phyloP scores from a whole-genome alignment of 2,329 filamentous ascomycete genomes.

The Aspergillus glaucus region DNA sequence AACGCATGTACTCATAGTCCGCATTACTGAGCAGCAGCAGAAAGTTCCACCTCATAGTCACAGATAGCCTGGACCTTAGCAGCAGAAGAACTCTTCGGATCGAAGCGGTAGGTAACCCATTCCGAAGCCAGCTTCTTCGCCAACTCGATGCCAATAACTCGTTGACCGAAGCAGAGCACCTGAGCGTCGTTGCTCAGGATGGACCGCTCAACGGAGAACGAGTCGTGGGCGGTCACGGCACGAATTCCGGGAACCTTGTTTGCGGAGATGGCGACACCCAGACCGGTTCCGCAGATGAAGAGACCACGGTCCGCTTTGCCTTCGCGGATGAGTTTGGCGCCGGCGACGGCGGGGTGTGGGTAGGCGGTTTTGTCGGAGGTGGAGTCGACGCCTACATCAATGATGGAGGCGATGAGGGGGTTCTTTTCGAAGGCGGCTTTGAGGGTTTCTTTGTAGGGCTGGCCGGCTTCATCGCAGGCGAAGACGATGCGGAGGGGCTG shows the following conservation, averaged over 20 bases:
- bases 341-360: slow-evolving; percentile 69
- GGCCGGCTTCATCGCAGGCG: slow-evolving; percentile 65
- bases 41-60: slow-evolving; percentile 37
- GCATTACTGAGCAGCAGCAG: slow-evolving; percentile 8
- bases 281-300: slow-evolving; percentile 73
- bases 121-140: slow-evolving; percentile 70
- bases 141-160: slow-evolving; percentile 74
- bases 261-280: slow-evolving; percentile 81
- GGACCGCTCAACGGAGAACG: slow-evolving; percentile 73
- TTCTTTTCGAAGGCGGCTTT: slow-evolving; percentile 65
- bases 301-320: slow-evolving; percentile 66
- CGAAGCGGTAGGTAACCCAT: slow-evolving; percentile 80
- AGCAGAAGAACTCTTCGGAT: slow-evolving; percentile 58
- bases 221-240: slow-evolving; percentile 85
- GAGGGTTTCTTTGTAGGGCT: slow-evolving; percentile 71
- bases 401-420: slow-evolving; percentile 59
- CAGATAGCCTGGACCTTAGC: slow-evolving; percentile 50
- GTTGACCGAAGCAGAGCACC: slow-evolving; percentile 78
- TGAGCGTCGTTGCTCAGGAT: slow-evolving; percentile 81
- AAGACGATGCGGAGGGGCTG: slow-evolving; percentile 54
- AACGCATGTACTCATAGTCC: no score
- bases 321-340: slow-evolving; percentile 50
- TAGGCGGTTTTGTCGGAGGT: slow-evolving; percentile 71
- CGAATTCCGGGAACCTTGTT: slow-evolving; percentile 81
- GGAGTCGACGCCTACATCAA: slow-evolving; percentile 66